phyloP scores from a whole-genome alignment of 805 yeast genomes.

The Metschnikowia koreensis region DNA sequence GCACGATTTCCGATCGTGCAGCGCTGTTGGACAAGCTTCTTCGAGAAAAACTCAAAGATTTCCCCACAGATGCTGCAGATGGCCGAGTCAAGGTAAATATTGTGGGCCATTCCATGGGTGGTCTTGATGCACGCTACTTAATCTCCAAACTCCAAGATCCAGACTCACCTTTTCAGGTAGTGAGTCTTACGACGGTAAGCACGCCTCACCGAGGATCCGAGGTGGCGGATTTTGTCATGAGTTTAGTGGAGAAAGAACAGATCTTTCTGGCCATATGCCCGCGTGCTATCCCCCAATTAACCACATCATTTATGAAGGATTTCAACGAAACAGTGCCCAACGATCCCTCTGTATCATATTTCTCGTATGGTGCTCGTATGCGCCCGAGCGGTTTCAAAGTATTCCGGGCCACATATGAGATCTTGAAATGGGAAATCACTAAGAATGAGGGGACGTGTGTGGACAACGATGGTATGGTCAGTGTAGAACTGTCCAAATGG shows the following conservation, averaged over 20 bases:
- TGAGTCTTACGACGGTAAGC: constrained; percentile 76
- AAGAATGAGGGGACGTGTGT: constrained; percentile 35
- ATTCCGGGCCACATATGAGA: constrained; percentile 62
- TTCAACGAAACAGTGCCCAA: constrained; percentile 56
- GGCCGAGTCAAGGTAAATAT: constrained; percentile 58
- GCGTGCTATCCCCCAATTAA: constrained; percentile 57
- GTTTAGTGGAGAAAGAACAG: constrained; percentile 25
- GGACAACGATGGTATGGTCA: constrained; percentile 84
- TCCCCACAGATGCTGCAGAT: constrained; percentile 14
- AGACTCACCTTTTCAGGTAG: constrained; percentile 51
- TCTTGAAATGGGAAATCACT: constrained; percentile 40
- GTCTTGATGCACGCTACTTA: constrained; percentile 77
- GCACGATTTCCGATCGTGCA: constrained; percentile 71
- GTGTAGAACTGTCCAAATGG: constrained; percentile 77
- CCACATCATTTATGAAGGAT: constrained; percentile 49
- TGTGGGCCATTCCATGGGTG: constrained; percentile 94
- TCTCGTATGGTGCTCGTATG: constrained; percentile 80
- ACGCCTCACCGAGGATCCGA: constrained; percentile 90
- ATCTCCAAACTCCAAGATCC: constrained; percentile 48
- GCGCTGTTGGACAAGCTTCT: constrained; percentile 52
- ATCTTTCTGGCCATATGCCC: constrained; percentile 24
- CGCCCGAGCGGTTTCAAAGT: constrained; percentile 60
- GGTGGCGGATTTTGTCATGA: constrained; percentile 67
- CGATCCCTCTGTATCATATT: constrained; percentile 65
- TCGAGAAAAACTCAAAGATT: constrained; percentile 24